A percentile compares a stretch with the other conserved stretches of the same genome.
Evolutionary conservation across 2,329 filamentous ascomycete species (phyloP).

Genomic region (Colletotrichum endophyticum): DNA sequence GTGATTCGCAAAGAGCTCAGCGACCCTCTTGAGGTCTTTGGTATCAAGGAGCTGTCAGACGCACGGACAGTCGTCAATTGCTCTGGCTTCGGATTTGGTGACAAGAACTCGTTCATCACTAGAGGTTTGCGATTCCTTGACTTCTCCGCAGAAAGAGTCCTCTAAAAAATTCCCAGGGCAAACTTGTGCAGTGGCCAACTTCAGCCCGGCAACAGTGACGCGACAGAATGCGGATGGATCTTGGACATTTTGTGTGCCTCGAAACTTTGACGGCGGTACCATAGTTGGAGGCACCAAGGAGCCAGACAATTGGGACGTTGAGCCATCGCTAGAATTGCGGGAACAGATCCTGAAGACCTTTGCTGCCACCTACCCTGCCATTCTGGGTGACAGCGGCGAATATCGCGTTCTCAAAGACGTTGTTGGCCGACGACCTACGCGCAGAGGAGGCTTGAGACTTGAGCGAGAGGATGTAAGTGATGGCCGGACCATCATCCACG

Average conservation of each 20-base stretch:
- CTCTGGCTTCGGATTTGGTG: slow-evolving; percentile 49
- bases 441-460: slow-evolving; percentile 54
- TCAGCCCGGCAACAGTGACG: slow-evolving; percentile 52
- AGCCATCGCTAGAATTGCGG: slow-evolving; percentile 52
- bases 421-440: slow-evolving; percentile 50
- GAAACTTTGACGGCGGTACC: slow-evolving; percentile 66
- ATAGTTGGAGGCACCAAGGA: slow-evolving; percentile 72
- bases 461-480: slow-evolving; percentile 48
- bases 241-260: slow-evolving; percentile 68
- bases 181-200: slow-evolving; percentile 49
- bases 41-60: slow-evolving; percentile 28
- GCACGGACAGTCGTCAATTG: slow-evolving; percentile 47
- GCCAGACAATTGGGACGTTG: slow-evolving; percentile 57
- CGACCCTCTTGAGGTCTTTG: slow-evolving; percentile 42
- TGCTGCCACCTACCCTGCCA: slow-evolving; percentile 36
- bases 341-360: slow-evolving; percentile 47
- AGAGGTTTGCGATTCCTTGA: slow-evolving; percentile 34
- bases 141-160: neutral
- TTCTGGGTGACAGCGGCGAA: slow-evolving; percentile 31
- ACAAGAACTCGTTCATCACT: slow-evolving; percentile 46
- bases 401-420: slow-evolving; percentile 44
- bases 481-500: slow-evolving; percentile 46
- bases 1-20: slow-evolving; percentile 39
- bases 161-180: slow-evolving; percentile 37
- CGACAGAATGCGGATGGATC: slow-evolving; percentile 66